Evolutionary conservation across 441 rosid species (phyloP).

Genomic region (Gossypium davidsonii): DNA sequence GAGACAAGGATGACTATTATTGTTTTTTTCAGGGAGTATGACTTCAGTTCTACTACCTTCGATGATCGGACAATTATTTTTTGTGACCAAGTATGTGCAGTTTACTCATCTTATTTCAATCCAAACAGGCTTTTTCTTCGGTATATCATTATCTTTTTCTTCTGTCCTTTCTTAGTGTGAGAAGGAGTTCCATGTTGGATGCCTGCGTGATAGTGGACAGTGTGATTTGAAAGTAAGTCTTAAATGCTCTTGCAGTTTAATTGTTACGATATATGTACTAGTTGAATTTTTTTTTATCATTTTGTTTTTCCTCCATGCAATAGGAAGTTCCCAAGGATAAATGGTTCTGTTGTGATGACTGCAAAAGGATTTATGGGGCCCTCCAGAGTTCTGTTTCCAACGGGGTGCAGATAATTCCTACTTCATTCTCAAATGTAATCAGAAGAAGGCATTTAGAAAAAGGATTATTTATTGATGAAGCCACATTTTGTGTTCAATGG

Average conservation of each 20-base stretch:
- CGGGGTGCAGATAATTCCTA: slow-evolving; percentile 50
- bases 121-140: background rate
- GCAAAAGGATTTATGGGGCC: slow-evolving; percentile 53
- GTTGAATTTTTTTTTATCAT: slow-evolving; percentile 12
- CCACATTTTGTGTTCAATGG: slow-evolving; percentile 53
- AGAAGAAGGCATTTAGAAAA: slow-evolving; percentile 53
- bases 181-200: slow-evolving; percentile 94
- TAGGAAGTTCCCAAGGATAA: slow-evolving; percentile 79
- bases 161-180: slow-evolving; percentile 60
- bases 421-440: slow-evolving; percentile 44
- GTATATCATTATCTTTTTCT: slow-evolving; percentile 6
- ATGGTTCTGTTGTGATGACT: slow-evolving; percentile 86
- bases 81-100: slow-evolving; percentile 80
- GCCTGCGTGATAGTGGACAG: slow-evolving; percentile 59
- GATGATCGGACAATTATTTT: slow-evolving; percentile 78
- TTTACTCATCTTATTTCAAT: slow-evolving; percentile 11
- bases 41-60: slow-evolving; percentile 61
- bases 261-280: slow-evolving; percentile 10
- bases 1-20: background rate
- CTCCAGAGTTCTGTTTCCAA: slow-evolving; percentile 51
- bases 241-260: background rate
- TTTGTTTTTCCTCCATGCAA: slow-evolving; percentile 7
- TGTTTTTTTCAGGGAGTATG: slow-evolving; percentile 50
- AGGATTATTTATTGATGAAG: slow-evolving; percentile 39
- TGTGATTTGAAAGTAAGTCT: slow-evolving; percentile 75